phyloP scores from a whole-genome alignment of 2,329 filamentous ascomycete genomes.

The Phoma sp. region DNA sequence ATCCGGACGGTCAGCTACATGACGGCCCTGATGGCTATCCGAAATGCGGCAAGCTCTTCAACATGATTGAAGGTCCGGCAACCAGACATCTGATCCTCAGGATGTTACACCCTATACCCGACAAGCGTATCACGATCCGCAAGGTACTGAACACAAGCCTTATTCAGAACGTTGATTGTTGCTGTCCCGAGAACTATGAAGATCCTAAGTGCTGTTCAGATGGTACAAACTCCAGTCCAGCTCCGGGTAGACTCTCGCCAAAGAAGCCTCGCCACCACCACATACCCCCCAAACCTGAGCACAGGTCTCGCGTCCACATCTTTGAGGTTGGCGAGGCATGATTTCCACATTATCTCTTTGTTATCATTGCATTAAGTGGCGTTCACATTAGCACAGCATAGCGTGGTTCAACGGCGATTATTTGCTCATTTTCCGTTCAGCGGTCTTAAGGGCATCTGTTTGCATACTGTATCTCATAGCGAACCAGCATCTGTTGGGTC shows the following conservation, averaged over 20 bases:
- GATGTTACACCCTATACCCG: conserved; percentile 84
- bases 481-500: neutral
- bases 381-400: conserved; percentile 19
- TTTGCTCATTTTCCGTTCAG: neutral
- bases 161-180: conserved; percentile 79
- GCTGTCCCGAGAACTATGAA: conserved; percentile 74
- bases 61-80: conserved; percentile 68
- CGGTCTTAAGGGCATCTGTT: neutral
- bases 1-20: conserved; percentile 58
- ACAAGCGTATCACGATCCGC: conserved; percentile 71
- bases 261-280: conserved; percentile 55
- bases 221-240: conserved; percentile 52
- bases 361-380: conserved; percentile 15
- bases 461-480: neutral
- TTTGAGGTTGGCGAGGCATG: conserved; percentile 49
- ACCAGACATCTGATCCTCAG: conserved; percentile 75
- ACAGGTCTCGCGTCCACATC: conserved; percentile 47
- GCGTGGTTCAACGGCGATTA: conserved; percentile 11
- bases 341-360: neutral
- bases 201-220: conserved; percentile 69
- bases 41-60: conserved; percentile 70
- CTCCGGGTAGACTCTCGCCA: conserved; percentile 47
- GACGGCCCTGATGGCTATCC: conserved; percentile 69
- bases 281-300: conserved; percentile 50
- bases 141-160: conserved; percentile 75